Conservation (phyloP, 345 rosid genomes). For the Geranium brycei region DNA sequence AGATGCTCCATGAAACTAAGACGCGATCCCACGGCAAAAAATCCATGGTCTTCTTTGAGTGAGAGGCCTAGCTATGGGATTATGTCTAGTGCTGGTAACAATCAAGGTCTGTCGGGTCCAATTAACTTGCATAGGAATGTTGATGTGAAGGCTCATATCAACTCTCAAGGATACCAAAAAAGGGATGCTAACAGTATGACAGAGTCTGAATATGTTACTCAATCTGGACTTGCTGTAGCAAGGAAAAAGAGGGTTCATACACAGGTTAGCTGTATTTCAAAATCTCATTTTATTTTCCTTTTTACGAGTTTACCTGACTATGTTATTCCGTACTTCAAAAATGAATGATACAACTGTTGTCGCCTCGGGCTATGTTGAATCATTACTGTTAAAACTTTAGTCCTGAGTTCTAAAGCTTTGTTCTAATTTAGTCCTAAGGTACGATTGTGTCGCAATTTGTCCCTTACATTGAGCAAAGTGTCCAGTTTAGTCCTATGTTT, state of each 20-base stretch:
- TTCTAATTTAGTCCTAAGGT: too few species aligned
- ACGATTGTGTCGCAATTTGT: too few species aligned
- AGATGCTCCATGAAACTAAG: slow-evolving; percentile 21
- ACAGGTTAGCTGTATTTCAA: slow-evolving; percentile 20
- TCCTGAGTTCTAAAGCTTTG: too few species aligned
- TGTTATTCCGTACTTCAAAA: too few species aligned
- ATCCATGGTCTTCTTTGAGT: slow-evolving; percentile 16
- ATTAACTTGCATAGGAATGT: slow-evolving; percentile 10
- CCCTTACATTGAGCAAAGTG: too few species aligned
- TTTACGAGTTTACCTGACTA: not conserved
- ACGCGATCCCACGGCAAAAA: slow-evolving; percentile 19
- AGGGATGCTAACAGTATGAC: slow-evolving; percentile 20
- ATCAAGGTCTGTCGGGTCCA: slow-evolving; percentile 20
- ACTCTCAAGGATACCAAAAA: slow-evolving; percentile 26
- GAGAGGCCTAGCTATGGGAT: slow-evolving; percentile 15
- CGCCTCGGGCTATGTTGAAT: too few species aligned
- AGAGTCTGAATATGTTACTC: slow-evolving; percentile 18
- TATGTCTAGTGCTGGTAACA: slow-evolving; percentile 10
- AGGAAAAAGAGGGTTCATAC: slow-evolving; percentile 35
- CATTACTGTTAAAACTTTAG: too few species aligned
- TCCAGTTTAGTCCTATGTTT: too few species aligned
- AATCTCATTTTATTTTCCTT: not conserved
- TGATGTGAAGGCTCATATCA: slow-evolving; percentile 25
- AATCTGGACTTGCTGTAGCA: slow-evolving; percentile 24
- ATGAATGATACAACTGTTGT: not conserved